These are phyloP conservation scores for Murraya paniculata DNA, from an alignment of 345 rosid genomes.

Conservation along the genomic window DNA sequence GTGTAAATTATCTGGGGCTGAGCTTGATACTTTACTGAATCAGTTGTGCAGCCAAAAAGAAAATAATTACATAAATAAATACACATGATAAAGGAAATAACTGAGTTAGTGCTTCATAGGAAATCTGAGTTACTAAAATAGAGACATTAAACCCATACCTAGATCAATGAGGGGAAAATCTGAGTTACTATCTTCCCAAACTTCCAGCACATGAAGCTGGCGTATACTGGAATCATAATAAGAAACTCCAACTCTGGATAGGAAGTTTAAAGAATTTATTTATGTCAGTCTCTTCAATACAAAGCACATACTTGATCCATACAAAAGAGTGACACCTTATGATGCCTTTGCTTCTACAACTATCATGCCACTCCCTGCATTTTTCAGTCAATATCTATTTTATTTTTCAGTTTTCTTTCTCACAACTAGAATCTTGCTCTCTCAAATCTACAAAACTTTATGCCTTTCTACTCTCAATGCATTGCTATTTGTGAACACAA, in stretches of 20 bases:
- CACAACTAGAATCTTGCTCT: background rate
- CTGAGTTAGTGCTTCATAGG: background rate
- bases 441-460: background rate
- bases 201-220: conserved; percentile 88
- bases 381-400: background rate
- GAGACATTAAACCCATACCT: conserved; percentile 40
- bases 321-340: background rate
- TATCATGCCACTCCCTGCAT: background rate
- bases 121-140: conserved; percentile 3
- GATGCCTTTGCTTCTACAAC: background rate
- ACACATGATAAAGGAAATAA: background rate
- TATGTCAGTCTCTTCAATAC: background rate
- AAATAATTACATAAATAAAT: conserved; percentile 8
- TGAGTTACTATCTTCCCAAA: conserved; percentile 83
- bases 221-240: conserved; percentile 80
- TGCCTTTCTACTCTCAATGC: background rate
- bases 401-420: background rate
- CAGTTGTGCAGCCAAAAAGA: conserved; percentile 15
- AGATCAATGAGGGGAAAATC: conserved; percentile 76
- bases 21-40: conserved; percentile 85
- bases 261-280: background rate
- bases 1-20: conserved; percentile 73
- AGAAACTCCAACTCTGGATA: conserved; percentile 74
- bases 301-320: background rate
- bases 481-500: background rate